Evolutionary conservation across 208 protist species (phyloP).

Genomic region (Trypanosoma cruzi): DNA sequence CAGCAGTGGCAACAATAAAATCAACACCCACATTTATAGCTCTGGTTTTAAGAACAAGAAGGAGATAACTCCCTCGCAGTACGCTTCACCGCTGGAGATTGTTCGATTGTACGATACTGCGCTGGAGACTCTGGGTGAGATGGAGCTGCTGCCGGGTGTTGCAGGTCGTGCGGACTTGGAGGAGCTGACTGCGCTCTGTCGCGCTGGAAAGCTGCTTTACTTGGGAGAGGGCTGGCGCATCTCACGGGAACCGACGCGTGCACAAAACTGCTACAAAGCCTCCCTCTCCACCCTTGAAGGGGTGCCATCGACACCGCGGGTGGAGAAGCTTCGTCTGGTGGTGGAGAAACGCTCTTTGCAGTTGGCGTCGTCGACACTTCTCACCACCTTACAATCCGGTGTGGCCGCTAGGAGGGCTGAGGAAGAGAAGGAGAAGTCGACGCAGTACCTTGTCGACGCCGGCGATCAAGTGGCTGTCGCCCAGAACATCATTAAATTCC

Average conservation of each 20-base stretch:
- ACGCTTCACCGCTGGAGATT: slow-evolving; percentile 82
- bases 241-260: slow-evolving; percentile 20
- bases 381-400: too few species aligned
- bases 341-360: slow-evolving; percentile 47
- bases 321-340: slow-evolving; percentile 36
- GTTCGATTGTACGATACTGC: slow-evolving; percentile 81
- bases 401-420: background rate
- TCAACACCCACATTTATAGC: background rate
- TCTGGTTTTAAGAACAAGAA: slow-evolving; percentile 25
- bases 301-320: slow-evolving; percentile 16
- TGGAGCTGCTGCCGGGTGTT: slow-evolving; percentile 85
- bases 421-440: background rate
- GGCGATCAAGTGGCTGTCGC: slow-evolving; percentile 45
- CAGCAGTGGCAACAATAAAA: background rate
- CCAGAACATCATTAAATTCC: slow-evolving; percentile 67
- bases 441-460: slow-evolving; percentile 43
- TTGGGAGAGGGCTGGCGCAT: slow-evolving; percentile 78
- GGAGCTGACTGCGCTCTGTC: slow-evolving; percentile 43
- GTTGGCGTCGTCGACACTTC: slow-evolving; percentile 39
- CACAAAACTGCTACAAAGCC: slow-evolving; percentile 52
- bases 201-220: slow-evolving; percentile 67
- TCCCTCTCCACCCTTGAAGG: slow-evolving; percentile 42
- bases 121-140: slow-evolving; percentile 59
- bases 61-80: slow-evolving; percentile 65
- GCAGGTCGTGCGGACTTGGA: slow-evolving; percentile 56